phyloP scores from a whole-genome alignment of 108 stramenopile genomes.

The Chaetoceros muelleri region DNA sequence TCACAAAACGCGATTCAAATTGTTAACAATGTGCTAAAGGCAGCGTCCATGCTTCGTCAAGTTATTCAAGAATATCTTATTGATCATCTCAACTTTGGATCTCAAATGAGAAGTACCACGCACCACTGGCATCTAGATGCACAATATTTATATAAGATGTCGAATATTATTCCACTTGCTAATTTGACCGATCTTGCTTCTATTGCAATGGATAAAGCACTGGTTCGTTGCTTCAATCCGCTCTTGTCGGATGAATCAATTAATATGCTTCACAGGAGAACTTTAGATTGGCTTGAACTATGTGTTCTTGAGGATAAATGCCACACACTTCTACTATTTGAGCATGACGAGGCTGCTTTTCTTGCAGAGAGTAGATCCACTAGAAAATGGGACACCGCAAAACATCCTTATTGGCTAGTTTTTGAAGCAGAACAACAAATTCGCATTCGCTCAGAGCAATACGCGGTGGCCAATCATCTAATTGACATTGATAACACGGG shows the following conservation, averaged over 20 bases:
- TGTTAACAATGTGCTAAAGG: too few relatives aligned
- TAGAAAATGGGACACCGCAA: conserved; percentile 17
- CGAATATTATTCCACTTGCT: conserved; percentile 11
- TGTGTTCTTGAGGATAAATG: conserved; percentile 42
- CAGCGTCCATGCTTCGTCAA: too few relatives aligned
- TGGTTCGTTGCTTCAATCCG: conserved; percentile 11
- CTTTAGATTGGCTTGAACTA: conserved; percentile 20
- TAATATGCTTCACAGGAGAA: neutral
- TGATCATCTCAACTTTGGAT: too few relatives aligned
- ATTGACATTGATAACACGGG: conserved; percentile 36
- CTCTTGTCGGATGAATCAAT: conserved; percentile 8
- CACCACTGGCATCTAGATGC: too few relatives aligned
- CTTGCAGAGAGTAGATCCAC: conserved; percentile 13
- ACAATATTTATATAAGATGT: too few relatives aligned
- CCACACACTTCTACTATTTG: conserved; percentile 7
- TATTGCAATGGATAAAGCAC: conserved; percentile 4
- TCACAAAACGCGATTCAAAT: too few relatives aligned
- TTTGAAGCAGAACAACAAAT: conserved; percentile 39
- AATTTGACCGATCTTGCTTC: conserved; percentile 11
- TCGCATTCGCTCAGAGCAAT: conserved; percentile 37
- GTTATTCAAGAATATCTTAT: too few relatives aligned
- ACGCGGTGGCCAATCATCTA: conserved; percentile 33
- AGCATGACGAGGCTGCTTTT: conserved; percentile 5
- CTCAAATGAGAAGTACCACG: too few relatives aligned
- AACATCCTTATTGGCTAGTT: conserved; percentile 37